Evolutionary conservation across 148 eudicot species (phyloP), one percentile per base, ranked within the genome.

Genomic region (Arctostaphylos glauca): DNA sequence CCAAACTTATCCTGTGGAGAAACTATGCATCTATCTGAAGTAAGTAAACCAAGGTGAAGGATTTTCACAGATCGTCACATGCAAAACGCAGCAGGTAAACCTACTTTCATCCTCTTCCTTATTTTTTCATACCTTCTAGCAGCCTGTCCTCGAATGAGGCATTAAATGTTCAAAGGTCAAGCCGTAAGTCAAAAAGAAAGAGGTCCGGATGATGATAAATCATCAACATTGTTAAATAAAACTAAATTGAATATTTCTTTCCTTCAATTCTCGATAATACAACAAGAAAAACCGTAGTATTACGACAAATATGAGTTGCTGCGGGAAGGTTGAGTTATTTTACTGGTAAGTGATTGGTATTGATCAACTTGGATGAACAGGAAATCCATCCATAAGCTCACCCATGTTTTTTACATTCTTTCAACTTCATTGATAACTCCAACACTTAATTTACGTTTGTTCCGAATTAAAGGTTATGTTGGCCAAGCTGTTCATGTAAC

Each of bases 71-170:
- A 44, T 46, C 81, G 67, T 70, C 44, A 47, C 50, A 74, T 19
- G 31, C 38, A 50, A 64, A 81, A 13, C 46, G 41, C 72, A 31
- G 38, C 38, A 83, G 76, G 15, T 66, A 66, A 60, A 81, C 88
- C 49, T 87, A 97, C 99, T 91, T 93, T 83, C 94, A 97, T 53
- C 89, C 99, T 92, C 89, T 87, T 90, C 41, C 89, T 83, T 82
- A 97, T 89, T 85, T 97, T 97, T 78, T 94, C 97, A 87, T 90
- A 97, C 85, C 96, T 94, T 83, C 76, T 88, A 83, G 97, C 84
- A 78, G 99, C 91, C 85, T 82, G 80, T 54, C 99, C 99, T 84
- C 99, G 91, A 66, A 56, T 46, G 19, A 59, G 58, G 66, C 71
- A 16, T 49, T 50, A 77, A 21, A 76, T n/a, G 49, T 13, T 19